Percentiles rank a stretch among this genome's conserved stretches.
Evolutionary conservation across 2,329 filamentous ascomycete genomes (phyloP).

Genomic region (Aspergillus sp.): DNA sequence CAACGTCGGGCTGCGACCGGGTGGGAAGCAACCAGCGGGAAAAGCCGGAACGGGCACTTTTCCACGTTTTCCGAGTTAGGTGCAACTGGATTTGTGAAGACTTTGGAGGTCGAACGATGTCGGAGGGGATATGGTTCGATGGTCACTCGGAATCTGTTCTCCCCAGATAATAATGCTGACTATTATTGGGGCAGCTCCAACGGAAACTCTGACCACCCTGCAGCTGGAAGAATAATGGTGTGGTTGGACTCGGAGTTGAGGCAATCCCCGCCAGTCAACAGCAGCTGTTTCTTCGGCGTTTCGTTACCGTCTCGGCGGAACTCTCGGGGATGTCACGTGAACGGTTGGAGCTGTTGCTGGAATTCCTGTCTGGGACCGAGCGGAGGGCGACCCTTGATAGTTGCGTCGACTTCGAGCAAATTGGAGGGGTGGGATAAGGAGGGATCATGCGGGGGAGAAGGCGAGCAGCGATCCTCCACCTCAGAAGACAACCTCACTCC

Average conservation of each 20-base stretch:
- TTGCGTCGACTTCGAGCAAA: neutral
- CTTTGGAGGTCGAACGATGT: neutral
- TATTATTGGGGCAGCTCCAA: neutral
- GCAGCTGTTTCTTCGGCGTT: neutral
- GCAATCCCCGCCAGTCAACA: neutral
- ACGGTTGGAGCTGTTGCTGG: neutral
- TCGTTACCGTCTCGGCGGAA: constrained; percentile 11
- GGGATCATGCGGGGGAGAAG: constrained; percentile 4
- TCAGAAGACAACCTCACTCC: neutral
- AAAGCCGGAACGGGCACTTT: constrained; percentile 15
- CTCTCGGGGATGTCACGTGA: constrained; percentile 2
- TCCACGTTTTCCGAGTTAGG: constrained; percentile 5
- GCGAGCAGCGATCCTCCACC: neutral
- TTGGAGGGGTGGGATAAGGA: neutral
- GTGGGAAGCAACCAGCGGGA: constrained; percentile 15
- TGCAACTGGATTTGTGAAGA: neutral
- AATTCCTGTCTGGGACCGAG: neutral
- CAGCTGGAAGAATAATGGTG: neutral
- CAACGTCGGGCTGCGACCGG: constrained; percentile 2
- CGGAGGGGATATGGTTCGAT: constrained; percentile 1
- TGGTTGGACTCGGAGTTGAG: neutral
- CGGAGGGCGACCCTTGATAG: neutral
- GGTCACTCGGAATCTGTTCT: neutral
- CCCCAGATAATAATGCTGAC: neutral
- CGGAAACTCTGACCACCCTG: neutral